Evolutionary conservation across 169 alveolate genomes (phyloP).

Genomic region (Cryptosporidium felis): DNA sequence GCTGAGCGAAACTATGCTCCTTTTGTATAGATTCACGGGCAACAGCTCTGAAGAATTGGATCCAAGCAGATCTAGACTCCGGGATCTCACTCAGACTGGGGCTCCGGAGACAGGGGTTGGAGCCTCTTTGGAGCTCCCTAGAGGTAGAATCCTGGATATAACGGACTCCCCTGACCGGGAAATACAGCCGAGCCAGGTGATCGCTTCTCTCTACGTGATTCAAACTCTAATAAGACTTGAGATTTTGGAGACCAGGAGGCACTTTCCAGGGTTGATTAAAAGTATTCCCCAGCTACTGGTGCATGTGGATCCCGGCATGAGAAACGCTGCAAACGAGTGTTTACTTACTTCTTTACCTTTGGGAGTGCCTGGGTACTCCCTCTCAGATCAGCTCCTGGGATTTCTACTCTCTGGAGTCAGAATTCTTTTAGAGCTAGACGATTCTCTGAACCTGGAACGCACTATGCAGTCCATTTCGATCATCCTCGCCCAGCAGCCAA

Average conservation of each 20-base stretch:
- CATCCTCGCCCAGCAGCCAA: constrained; percentile 20
- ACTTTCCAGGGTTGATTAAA: constrained; percentile 17
- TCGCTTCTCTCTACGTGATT: constrained; percentile 4
- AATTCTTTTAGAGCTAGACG: constrained; percentile 30
- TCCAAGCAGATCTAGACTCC: background rate
- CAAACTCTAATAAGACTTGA: constrained; percentile 22
- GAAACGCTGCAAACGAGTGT: constrained; percentile 59
- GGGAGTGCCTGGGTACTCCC: constrained; percentile 56
- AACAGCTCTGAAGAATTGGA: constrained; percentile 7
- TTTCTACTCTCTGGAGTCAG: background rate
- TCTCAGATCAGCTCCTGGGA: background rate
- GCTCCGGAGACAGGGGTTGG: too few relatives aligned
- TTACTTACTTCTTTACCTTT: background rate
- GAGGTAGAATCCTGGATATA: constrained; percentile 30
- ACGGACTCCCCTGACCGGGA: background rate
- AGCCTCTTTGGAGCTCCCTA: too few relatives aligned
- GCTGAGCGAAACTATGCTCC: constrained; percentile 3
- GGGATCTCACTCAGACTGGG: too few relatives aligned
- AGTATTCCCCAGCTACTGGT: constrained; percentile 29
- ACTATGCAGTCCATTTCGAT: constrained; percentile 1
- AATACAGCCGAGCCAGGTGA: constrained; percentile 39
- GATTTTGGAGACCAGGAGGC: constrained; percentile 31
- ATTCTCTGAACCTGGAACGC: constrained; percentile 22
- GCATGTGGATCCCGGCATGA: constrained; percentile 46
- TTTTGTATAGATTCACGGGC: constrained; percentile 43